These are phyloP conservation scores for Ophiostoma sp. DNA, from an alignment of 2,329 filamentous ascomycete genomes.

Conservation along the genomic window DNA sequence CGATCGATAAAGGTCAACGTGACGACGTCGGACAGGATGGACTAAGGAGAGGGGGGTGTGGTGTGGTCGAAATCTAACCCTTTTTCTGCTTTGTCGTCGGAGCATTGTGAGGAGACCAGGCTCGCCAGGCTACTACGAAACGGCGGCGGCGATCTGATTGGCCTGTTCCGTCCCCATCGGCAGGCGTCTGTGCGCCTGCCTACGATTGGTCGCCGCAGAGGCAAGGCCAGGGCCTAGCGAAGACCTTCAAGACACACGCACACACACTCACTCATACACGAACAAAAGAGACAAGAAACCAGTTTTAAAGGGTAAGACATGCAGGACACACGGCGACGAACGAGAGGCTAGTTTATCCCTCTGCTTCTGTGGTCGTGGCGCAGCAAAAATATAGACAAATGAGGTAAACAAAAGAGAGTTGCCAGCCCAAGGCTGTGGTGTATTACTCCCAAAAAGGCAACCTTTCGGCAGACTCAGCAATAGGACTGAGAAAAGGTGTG, in stretches of 20 bases:
- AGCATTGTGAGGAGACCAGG: not conserved
- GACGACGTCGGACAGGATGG: conserved; percentile 8
- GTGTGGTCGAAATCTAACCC: not conserved
- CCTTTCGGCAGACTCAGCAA: not conserved
- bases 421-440: conserved; percentile 17
- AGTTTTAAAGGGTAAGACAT: not conserved
- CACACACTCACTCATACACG: not conserved
- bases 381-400: not conserved
- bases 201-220: conserved; percentile 17
- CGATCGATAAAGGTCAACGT: conserved; percentile 16
- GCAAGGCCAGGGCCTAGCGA: conserved; percentile 5
- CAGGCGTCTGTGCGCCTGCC: conserved; percentile 11
- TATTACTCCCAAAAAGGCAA: conserved; percentile 3
- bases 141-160: conserved; percentile 20
- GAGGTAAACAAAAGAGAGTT: not conserved
- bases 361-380: not conserved
- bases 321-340: conserved; percentile 6
- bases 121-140: conserved; percentile 2
- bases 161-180: not conserved
- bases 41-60: not conserved
- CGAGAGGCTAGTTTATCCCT: not conserved
- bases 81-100: not conserved
- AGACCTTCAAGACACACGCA: not conserved
- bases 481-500: not conserved
- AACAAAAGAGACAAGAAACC: not conserved